These are phyloP conservation scores for Penicillium maclennaniae DNA, from an alignment of 495 filamentous ascomycete species.

Conservation along the genomic window DNA sequence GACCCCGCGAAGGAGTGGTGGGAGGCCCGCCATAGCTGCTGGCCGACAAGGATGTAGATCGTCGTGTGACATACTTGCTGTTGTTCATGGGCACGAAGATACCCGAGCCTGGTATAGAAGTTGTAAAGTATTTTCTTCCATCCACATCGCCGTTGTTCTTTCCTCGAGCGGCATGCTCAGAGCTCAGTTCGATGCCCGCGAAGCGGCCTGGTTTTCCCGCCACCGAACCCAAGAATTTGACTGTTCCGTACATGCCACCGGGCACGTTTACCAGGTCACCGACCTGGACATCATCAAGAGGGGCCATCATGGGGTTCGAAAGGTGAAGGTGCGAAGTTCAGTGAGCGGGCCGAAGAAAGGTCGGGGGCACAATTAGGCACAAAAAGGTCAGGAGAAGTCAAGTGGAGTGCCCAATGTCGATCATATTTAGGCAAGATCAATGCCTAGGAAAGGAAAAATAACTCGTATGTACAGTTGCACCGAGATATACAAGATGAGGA, in stretches of 20 bases:
- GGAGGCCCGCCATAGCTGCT: slow-evolving; percentile 62
- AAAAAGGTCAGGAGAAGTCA: slow-evolving; percentile 11
- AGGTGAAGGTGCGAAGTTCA: slow-evolving; percentile 4
- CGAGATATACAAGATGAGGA: slow-evolving; percentile 4
- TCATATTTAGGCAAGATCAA: slow-evolving; percentile 11
- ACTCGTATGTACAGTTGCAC: slow-evolving; percentile 7
- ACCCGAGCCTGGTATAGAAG: slow-evolving; percentile 71
- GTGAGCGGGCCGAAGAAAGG: slow-evolving; percentile 3
- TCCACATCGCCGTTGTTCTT: slow-evolving; percentile 98
- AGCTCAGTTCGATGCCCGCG: slow-evolving; percentile 87
- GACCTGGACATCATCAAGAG: slow-evolving; percentile 60
- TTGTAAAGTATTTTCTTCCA: slow-evolving; percentile 77
- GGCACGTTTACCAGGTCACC: slow-evolving; percentile 93
- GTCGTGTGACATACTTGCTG: slow-evolving; percentile 63
- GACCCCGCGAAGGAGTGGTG: slow-evolving; percentile 54
- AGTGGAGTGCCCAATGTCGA: slow-evolving; percentile 12
- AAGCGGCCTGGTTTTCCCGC: slow-evolving; percentile 87
- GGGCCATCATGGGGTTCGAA: slow-evolving; percentile 27
- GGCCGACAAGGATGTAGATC: slow-evolving; percentile 43
- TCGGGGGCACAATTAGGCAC: neutral
- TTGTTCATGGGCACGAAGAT: slow-evolving; percentile 94
- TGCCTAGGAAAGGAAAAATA: slow-evolving; percentile 2
- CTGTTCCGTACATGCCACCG: slow-evolving; percentile 85
- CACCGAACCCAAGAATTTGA: slow-evolving; percentile 85
- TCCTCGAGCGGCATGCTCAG: slow-evolving; percentile 73